Conservation (phyloP, 148 eudicot genomes). For the Silene conica region DNA sequence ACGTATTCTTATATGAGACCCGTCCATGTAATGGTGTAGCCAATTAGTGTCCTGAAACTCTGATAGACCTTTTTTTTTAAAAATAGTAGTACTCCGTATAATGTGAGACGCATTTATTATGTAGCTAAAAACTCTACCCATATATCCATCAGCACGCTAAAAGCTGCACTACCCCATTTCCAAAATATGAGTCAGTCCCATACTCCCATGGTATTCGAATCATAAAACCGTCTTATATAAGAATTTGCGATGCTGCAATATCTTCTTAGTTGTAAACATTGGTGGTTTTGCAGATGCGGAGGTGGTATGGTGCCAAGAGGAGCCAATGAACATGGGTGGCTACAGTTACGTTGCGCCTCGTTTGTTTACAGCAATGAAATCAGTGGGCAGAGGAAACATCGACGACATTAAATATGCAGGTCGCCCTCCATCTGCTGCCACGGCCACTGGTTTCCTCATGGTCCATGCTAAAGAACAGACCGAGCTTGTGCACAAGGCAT, state of each 20-base stretch:
- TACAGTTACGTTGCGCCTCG: constrained; percentile 65
- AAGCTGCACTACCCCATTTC: background rate
- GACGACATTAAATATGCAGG: constrained; percentile 74
- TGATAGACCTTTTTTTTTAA: no score
- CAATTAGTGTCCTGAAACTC: no score
- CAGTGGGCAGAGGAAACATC: constrained; percentile 46
- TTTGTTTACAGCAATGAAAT: constrained; percentile 65
- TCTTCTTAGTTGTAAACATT: background rate
- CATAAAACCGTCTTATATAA: background rate
- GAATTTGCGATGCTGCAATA: background rate
- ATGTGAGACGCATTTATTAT: background rate
- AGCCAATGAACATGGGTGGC: constrained; percentile 96
- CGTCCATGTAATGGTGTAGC: no score
- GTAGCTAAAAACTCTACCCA: background rate
- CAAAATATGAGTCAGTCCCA: no score
- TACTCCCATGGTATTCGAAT: no score
- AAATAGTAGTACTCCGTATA: no score
- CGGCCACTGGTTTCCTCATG: constrained; percentile 72
- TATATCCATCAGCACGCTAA: background rate
- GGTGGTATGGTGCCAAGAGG: constrained; percentile 94
- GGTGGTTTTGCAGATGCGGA: constrained; percentile 60
- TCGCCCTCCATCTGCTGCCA: constrained; percentile 77
- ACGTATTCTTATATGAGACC: no score
- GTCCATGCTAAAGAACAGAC: constrained; percentile 64
- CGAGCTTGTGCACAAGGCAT: constrained; percentile 59